Base-by-base conservation (phyloP, 768 basidiomycete genomes). In the Leccinum variicolor region DNA sequence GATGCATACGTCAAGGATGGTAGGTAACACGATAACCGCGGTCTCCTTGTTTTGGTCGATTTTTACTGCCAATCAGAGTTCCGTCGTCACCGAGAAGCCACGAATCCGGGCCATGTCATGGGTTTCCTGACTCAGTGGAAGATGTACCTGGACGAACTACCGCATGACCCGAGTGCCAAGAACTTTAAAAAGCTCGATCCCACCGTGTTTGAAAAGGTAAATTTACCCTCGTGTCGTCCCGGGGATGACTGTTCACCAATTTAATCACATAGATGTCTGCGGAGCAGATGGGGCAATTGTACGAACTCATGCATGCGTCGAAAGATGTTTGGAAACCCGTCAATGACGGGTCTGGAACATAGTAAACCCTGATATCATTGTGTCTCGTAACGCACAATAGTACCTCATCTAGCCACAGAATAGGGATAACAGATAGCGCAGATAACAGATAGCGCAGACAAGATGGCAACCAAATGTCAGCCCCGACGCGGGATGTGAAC, bases 41-140 rank as follows among this genome's bases (percentile, higher is more conserved):
- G 55, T 52, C 41, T 17, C 48, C 43, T 29, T 39, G 31, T 34
- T 11, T 10, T 14, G 23, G 23, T 45, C 26, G 6, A 13, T 25
- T 57, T 58, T 57, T 36, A 1, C 21, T 46, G 31, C 31, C 31
- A 31, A n/a, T 21, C 59, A 92, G 96, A 99, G 73, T 98, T 97
- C 73, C 85, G 90, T 7, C 78, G 89, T 48, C 95, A 97, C 62
- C 84, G 77, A 64, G 76, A 82, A 23, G 83, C 86, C 11, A 86
- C 86, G 21, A 98, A 98, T 73, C 91, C 94, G 3, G 79, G 87
- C 8, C 86, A 98, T 70, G 85, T 98, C 60, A 96, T 98, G 70
- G 94, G 93, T 3, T 99, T 99, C 69, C 79, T 98, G 9, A 88
- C 89, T 3, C 92, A 98, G 66, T 99, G 96, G 96, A 97, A 96